Conservation (phyloP, 2,329 filamentous ascomycete genomes). For the Colletotrichum higginsianum region DNA sequence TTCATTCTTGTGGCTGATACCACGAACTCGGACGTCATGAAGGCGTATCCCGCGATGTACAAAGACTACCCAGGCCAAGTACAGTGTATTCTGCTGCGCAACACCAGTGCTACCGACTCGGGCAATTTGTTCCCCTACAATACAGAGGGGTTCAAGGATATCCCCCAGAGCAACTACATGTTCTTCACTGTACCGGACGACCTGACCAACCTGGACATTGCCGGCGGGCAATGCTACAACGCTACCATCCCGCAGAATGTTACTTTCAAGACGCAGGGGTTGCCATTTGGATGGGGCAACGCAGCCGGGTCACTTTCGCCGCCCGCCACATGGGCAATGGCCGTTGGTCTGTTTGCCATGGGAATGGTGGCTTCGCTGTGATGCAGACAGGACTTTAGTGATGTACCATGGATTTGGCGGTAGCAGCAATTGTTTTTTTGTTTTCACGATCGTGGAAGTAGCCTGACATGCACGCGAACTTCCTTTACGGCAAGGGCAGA, state of each 20-base stretch:
- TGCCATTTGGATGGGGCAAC: constrained; percentile 64
- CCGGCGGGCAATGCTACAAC: constrained; percentile 78
- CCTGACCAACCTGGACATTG: constrained; percentile 75
- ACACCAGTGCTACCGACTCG: constrained; percentile 78
- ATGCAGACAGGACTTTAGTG: too few species aligned
- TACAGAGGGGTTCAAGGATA: constrained; percentile 77
- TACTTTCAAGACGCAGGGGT: constrained; percentile 77
- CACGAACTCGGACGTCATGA: constrained; percentile 83
- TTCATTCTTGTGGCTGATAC: constrained; percentile 85
- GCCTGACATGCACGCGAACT: not conserved
- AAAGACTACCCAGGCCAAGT: constrained; percentile 79
- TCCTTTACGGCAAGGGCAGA: not conserved
- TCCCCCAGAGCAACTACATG: constrained; percentile 81
- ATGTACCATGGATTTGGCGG: not conserved
- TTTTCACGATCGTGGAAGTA: too few species aligned
- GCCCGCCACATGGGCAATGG: constrained; percentile 44
- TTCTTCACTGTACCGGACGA: constrained; percentile 84
- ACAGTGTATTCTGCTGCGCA: constrained; percentile 83
- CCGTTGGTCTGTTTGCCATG: constrained; percentile 43
- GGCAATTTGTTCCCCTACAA: constrained; percentile 82
- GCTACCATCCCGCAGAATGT: constrained; percentile 76
- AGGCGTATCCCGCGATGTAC: constrained; percentile 72
- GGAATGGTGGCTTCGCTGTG: constrained; percentile 46
- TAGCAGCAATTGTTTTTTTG: not conserved
- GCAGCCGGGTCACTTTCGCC: constrained; percentile 47